phyloP scores from a whole-genome alignment of 352 stramenopile species.

The Globisporangium recalcitrans region DNA sequence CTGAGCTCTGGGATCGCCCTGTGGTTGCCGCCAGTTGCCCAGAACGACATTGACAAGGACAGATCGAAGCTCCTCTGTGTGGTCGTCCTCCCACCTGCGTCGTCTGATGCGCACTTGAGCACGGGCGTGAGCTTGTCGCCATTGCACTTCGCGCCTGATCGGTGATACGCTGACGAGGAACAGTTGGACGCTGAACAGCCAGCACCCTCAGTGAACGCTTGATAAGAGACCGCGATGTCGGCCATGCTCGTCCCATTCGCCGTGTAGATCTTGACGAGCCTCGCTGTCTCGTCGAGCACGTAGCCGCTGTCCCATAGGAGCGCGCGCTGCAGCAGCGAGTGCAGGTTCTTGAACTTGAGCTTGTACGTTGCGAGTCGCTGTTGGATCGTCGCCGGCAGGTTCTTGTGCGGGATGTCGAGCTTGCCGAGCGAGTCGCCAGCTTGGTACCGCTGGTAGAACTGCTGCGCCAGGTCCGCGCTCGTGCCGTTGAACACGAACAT shows the following conservation, averaged over 20 bases:
- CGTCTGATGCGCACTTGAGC: slow-evolving; percentile 17
- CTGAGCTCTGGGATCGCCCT: slow-evolving; percentile 18
- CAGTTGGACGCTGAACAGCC: slow-evolving; percentile 22
- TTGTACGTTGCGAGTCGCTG: slow-evolving; percentile 8
- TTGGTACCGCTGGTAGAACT: slow-evolving; percentile 24
- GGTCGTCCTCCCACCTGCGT: background rate
- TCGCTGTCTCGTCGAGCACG: slow-evolving; percentile 6
- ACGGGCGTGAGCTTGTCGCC: slow-evolving; percentile 20
- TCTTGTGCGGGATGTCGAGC: slow-evolving; percentile 11
- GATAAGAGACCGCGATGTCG: slow-evolving; percentile 22
- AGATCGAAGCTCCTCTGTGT: background rate
- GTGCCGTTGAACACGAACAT: slow-evolving; percentile 24
- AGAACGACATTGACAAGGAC: slow-evolving; percentile 18
- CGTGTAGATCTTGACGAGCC: slow-evolving; percentile 26
- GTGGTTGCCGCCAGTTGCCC: slow-evolving; percentile 22
- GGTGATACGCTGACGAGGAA: slow-evolving; percentile 2
- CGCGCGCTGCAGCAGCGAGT: slow-evolving; percentile 31
- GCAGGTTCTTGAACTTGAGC: slow-evolving; percentile 21
- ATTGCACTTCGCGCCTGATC: slow-evolving; percentile 16
- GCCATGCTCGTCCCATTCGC: slow-evolving; percentile 24
- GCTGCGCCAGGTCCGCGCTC: slow-evolving; percentile 21
- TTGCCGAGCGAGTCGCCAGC: slow-evolving; percentile 9
- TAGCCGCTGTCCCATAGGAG: slow-evolving; percentile 40
- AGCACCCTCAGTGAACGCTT: slow-evolving; percentile 11
- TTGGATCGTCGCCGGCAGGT: slow-evolving; percentile 11